Conservation (phyloP, 2,329 filamentous ascomycete species). For the Teratosphaeria pseudoeucalypti region DNA sequence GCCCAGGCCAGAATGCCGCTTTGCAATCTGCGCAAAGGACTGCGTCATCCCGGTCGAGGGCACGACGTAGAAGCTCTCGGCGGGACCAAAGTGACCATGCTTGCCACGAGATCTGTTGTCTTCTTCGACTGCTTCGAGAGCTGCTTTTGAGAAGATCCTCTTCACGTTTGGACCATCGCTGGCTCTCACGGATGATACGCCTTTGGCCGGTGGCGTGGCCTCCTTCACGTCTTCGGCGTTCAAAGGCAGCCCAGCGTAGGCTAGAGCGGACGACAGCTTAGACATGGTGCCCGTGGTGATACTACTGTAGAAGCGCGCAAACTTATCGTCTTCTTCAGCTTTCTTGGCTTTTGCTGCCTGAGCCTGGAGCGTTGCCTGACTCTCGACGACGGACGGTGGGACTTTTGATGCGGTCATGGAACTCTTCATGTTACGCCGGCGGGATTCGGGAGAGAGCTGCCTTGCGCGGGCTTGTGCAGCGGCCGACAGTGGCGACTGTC, state of each 20-base stretch:
- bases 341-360: conserved; percentile 9
- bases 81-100: conserved; percentile 44
- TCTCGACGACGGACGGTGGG: conserved; percentile 22
- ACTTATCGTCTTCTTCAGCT: conserved; percentile 51
- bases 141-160: conserved; percentile 75
- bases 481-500: conserved; percentile 14
- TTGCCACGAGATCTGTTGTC: conserved; percentile 39
- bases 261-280: conserved; percentile 77
- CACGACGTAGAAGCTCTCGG: conserved; percentile 83
- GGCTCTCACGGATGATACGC: conserved; percentile 22
- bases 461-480: conserved; percentile 20
- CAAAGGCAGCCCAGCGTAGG: conserved; percentile 84
- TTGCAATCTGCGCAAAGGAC: conserved; percentile 75
- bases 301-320: conserved; percentile 77
- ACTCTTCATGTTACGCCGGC: conserved; percentile 9
- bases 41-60: conserved; percentile 84
- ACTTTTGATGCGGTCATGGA: conserved; percentile 11
- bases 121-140: conserved; percentile 66
- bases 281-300: conserved; percentile 80
- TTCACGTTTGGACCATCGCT: conserved; percentile 56
- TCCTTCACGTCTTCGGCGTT: conserved; percentile 22
- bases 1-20: conserved; percentile 36
- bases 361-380: conserved; percentile 11
- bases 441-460: conserved; percentile 22
- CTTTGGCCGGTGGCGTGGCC: conserved; percentile 16